Evolutionary conservation across 1,284 basidiomycete species (phyloP).

Genomic region (Ceratobasidium sp.): DNA sequence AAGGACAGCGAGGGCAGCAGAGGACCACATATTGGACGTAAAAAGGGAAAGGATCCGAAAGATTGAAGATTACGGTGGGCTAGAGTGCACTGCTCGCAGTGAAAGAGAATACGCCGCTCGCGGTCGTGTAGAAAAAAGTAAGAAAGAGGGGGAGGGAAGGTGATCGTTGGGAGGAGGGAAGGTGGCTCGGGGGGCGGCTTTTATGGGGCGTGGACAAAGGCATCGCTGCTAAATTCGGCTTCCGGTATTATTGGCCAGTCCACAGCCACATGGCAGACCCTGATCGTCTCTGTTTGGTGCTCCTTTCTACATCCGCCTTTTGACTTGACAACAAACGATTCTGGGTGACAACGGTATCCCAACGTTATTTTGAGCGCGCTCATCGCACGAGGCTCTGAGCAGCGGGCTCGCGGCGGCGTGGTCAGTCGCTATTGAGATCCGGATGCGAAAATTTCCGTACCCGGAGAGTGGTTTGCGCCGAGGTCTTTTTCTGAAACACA

Average conservation of each 20-base stretch:
- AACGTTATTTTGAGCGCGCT: not conserved
- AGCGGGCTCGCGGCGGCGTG: not conserved
- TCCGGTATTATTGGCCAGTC: slow-evolving; percentile 5
- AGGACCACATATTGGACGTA: slow-evolving; percentile 31
- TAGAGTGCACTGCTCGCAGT: slow-evolving; percentile 39
- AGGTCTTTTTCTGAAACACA: not conserved
- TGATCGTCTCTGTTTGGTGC: slow-evolving; percentile 39
- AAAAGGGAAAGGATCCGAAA: slow-evolving; percentile 30
- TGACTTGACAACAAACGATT: not conserved
- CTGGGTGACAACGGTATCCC: not conserved
- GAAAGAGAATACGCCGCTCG: slow-evolving; percentile 35
- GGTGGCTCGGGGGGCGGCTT: not conserved
- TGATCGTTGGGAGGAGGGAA: slow-evolving; percentile 6
- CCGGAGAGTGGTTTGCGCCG: not conserved
- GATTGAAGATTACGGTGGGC: slow-evolving; percentile 33
- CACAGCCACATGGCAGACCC: slow-evolving; percentile 36
- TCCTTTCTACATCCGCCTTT: not conserved
- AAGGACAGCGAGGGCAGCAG: slow-evolving; percentile 41
- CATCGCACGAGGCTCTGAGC: not conserved
- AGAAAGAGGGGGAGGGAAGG: slow-evolving; percentile 1
- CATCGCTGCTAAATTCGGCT: slow-evolving; percentile 18
- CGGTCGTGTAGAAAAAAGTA: slow-evolving; percentile 28
- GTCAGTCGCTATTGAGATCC: not conserved
- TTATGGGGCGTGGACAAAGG: slow-evolving; percentile 3
- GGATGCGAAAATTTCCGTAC: not conserved